A percentile compares a stretch with the other conserved stretches of the same genome.
Conservation (phyloP, 2,329 filamentous ascomycete species). For the Fusarium anthophilum region DNA sequence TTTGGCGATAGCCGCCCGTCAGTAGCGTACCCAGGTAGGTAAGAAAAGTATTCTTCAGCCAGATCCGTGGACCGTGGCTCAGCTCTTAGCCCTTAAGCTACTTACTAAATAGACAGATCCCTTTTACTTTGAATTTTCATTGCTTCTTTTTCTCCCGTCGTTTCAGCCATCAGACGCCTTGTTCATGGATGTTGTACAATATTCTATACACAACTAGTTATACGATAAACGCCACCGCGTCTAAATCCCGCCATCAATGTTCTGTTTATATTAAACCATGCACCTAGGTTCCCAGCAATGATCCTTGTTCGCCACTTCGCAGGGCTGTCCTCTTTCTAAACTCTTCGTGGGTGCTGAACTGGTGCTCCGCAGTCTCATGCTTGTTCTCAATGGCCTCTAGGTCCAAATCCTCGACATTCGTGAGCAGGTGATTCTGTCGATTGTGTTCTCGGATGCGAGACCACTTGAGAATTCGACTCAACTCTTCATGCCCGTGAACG, state of each 20-base stretch:
- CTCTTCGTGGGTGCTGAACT: not conserved
- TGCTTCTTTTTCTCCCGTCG: constrained; percentile 17
- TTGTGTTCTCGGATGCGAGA: constrained; percentile 18
- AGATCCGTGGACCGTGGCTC: constrained; percentile 15
- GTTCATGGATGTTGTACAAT: constrained; percentile 18
- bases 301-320: not conserved
- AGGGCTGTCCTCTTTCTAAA: not conserved
- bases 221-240: constrained; percentile 33
- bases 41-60: not conserved
- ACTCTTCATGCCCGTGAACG: constrained; percentile 38
- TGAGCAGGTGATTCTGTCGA: not conserved
- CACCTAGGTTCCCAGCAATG: not conserved
- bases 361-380: not conserved
- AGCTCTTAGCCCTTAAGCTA: constrained; percentile 5
- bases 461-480: constrained; percentile 42
- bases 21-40: not conserved
- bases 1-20: constrained; percentile 25
- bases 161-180: constrained; percentile 9
- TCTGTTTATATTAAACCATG: not conserved
- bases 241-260: constrained; percentile 21
- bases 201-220: constrained; percentile 3
- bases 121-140: constrained; percentile 6
- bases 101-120: constrained; percentile 26
- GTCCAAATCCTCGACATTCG: constrained; percentile 6
- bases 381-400: not conserved